These are phyloP conservation scores for Dovyalis caffra DNA, from an alignment of 345 rosid species.

Conservation along the genomic window DNA sequence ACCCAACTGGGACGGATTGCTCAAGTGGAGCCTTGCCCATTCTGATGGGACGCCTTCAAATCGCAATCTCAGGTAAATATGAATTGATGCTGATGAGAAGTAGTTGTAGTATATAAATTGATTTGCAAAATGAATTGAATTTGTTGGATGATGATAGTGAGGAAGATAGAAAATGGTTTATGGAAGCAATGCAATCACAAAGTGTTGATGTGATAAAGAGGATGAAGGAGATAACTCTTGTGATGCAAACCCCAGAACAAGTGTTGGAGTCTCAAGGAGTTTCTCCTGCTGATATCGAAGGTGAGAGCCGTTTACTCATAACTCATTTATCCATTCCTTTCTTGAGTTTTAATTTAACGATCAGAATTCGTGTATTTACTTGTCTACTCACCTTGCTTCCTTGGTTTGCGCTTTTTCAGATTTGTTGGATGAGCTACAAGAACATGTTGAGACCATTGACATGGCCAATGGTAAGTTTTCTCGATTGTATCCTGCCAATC, in stretches of 20 bases:
- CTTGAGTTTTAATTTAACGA: not conserved
- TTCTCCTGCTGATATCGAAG: slow-evolving; percentile 68
- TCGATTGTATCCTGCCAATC: too few species aligned
- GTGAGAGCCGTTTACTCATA: too few species aligned
- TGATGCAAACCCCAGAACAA: slow-evolving; percentile 71
- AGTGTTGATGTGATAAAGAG: slow-evolving; percentile 67
- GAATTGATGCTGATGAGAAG: not conserved
- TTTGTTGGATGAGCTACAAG: slow-evolving; percentile 70
- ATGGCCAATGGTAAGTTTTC: slow-evolving; percentile 20
- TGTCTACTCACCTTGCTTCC: not conserved
- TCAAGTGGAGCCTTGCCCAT: slow-evolving; percentile 92
- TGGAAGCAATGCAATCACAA: slow-evolving; percentile 93
- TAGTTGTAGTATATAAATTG: not conserved
- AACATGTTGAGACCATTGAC: slow-evolving; percentile 43
- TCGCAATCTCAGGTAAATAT: slow-evolving; percentile 55
- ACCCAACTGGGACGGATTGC: slow-evolving; percentile 89
- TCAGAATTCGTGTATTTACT: not conserved
- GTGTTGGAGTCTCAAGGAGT: slow-evolving; percentile 77
- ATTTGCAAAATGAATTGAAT: not conserved
- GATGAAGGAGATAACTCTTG: slow-evolving; percentile 81
- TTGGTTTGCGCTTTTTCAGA: slow-evolving; percentile 44
- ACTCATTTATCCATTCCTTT: too few species aligned
- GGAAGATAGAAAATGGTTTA: slow-evolving; percentile 88
- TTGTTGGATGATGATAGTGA: slow-evolving; percentile 38
- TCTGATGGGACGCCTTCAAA: slow-evolving; percentile 64